Base-by-base conservation (phyloP, 768 basidiomycete genomes). In the Tricholoma sp. region DNA sequence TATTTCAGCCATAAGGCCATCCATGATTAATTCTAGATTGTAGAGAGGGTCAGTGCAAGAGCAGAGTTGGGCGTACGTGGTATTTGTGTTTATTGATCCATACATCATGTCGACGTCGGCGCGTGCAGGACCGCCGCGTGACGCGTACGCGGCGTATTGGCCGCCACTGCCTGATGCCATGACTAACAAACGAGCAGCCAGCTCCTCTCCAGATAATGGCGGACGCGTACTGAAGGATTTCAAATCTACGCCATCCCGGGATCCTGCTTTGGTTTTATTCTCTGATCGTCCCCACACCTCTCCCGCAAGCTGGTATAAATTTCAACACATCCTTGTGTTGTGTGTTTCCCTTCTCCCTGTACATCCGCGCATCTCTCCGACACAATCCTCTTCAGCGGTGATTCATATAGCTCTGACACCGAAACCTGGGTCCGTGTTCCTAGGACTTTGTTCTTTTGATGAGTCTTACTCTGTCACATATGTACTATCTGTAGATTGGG, bases 1-100 rank as follows among this genome's bases (percentile, higher is more conserved):
- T n/a, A 93, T 69, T 73, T 92, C 88, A 18, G 80, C 75, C 2
- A 78, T 20, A 36, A 84, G 64, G 15, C 74, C 71, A 51, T 78
- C 71, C 81, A 82, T 82, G 20, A 41, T 54, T 50, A 55, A 24
- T n/a, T 24, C 24, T 50, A 24, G n/a, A 41, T 6, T 13, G 33
- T 44, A 13, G 45, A 48, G 31, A n/a, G 28, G 7, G 44, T 45
- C 15, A 28, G 17, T 45, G 24, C 24, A 24, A 24, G 24, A 24
- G 24, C 24, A 24, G 24, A 24, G 24, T 24, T 24, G 24, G 24
- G n/a, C n/a, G n/a, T n/a, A n/a, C n/a, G n/a, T n/a, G n/a, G n/a
- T n/a, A n/a, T n/a, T n/a, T n/a, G n/a, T n/a, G n/a, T n/a, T n/a
- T n/a, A n/a, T n/a, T n/a, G n/a, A n/a, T n/a, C n/a, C n/a, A n/a